phyloP scores from a whole-genome alignment of 495 filamentous ascomycete species.

The Cryomyces antarcticus region DNA sequence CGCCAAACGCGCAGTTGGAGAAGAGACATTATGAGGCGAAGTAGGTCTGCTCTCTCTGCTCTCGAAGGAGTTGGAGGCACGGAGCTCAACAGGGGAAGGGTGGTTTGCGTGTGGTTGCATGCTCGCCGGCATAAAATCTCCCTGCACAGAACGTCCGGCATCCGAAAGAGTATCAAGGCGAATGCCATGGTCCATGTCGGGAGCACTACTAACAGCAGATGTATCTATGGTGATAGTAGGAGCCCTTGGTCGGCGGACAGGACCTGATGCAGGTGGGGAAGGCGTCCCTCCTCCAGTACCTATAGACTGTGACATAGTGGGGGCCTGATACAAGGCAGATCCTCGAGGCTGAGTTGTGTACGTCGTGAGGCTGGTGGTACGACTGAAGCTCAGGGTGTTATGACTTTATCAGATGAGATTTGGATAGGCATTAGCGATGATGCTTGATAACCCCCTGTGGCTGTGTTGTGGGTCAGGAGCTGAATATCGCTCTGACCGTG shows the following conservation, averaged over 20 bases:
- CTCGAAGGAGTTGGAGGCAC: conserved; percentile 47
- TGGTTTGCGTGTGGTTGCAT: conserved; percentile 6
- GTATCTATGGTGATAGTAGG: conserved; percentile 65
- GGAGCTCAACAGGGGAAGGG: conserved; percentile 36
- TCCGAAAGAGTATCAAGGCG: conserved; percentile 10
- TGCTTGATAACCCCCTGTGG: too few relatives aligned
- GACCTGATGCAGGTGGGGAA: too few relatives aligned
- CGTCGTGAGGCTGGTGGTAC: too few relatives aligned
- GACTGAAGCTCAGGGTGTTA: too few relatives aligned
- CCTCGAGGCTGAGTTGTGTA: too few relatives aligned
- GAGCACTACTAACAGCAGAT: conserved; percentile 35
- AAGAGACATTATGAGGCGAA: conserved; percentile 75
- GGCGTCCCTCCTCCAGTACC: too few relatives aligned
- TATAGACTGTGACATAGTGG: too few relatives aligned
- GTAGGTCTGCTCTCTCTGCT: conserved; percentile 61
- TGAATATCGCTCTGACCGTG: too few relatives aligned
- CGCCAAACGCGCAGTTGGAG: conserved; percentile 23
- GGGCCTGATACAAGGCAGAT: too few relatives aligned
- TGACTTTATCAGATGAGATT: too few relatives aligned
- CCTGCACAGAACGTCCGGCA: conserved; percentile 12
- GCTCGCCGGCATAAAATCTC: conserved; percentile 9
- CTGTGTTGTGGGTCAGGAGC: too few relatives aligned
- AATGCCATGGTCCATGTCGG: conserved; percentile 11
- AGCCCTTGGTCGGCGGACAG: conserved; percentile 1
- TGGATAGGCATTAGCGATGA: too few relatives aligned